Percentiles rank a stretch among this genome's conserved stretches.
phyloP scores from a whole-genome alignment of 495 filamentous ascomycete species.

The Monascus purpureus region DNA sequence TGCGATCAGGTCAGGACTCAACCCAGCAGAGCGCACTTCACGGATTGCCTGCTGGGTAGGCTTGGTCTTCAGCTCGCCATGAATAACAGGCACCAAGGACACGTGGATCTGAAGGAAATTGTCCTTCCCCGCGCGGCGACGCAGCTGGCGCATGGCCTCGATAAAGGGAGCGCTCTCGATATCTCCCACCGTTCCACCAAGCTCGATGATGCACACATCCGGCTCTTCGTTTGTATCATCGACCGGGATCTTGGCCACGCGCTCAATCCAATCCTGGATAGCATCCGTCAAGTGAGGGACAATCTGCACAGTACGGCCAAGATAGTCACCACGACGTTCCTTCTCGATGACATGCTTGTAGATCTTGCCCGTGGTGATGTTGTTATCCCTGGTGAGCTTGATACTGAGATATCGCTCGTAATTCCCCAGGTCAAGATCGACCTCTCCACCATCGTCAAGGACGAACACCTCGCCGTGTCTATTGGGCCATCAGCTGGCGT shows the following conservation, averaged over 20 bases:
- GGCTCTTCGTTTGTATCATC: conserved; percentile 72
- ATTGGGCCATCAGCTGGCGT: no score
- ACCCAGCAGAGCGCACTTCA: conserved; percentile 62
- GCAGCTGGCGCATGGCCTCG: conserved; percentile 59
- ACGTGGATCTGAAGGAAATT: conserved; percentile 73
- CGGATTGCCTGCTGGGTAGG: conserved; percentile 86
- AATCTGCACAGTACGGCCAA: conserved; percentile 75
- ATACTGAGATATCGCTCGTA: conserved; percentile 76
- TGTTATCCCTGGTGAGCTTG: conserved; percentile 63
- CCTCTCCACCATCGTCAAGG: conserved; percentile 63
- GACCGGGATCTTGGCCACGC: conserved; percentile 73
- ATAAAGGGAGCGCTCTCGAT: conserved; percentile 71
- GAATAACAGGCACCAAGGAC: conserved; percentile 56
- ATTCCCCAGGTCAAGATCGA: conserved; percentile 90
- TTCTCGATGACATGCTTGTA: conserved; percentile 74
- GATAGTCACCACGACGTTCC: conserved; percentile 71
- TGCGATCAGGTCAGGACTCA: conserved; percentile 87
- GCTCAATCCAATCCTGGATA: conserved; percentile 79
- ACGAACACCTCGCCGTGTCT: conserved; percentile 68
- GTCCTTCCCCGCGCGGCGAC: conserved; percentile 44
- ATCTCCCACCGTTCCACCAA: conserved; percentile 62
- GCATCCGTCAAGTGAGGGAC: conserved; percentile 85
- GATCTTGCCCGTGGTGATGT: conserved; percentile 94
- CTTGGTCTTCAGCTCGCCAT: conserved; percentile 83
- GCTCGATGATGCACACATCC: conserved; percentile 83